Conservation (phyloP, 257 asterid genomes). For the Haberlea rhodopensis region DNA sequence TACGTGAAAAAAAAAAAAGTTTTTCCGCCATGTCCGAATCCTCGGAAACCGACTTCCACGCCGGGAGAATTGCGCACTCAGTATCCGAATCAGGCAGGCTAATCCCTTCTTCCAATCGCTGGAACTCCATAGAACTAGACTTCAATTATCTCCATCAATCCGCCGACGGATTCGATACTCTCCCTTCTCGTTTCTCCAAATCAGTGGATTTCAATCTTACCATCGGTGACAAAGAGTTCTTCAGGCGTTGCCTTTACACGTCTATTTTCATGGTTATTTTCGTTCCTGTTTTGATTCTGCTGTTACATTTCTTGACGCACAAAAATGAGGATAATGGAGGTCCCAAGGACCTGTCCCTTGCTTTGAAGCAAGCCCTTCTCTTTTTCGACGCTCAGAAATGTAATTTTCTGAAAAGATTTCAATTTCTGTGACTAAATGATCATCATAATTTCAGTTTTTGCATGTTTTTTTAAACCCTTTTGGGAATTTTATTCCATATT, state of each 20-base stretch:
- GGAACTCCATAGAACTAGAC: conserved; percentile 46
- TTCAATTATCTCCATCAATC: conserved; percentile 39
- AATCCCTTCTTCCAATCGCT: conserved; percentile 41
- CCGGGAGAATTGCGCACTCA: conserved; percentile 34
- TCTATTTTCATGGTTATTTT: conserved; percentile 19
- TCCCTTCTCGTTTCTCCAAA: conserved; percentile 47
- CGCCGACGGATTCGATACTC: conserved; percentile 33
- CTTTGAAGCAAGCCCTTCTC: conserved; percentile 49
- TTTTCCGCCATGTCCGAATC: conserved; percentile 34
- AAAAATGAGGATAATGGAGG: no score
- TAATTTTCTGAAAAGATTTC: conserved; percentile 11
- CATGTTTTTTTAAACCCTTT: not conserved
- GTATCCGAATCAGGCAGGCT: conserved; percentile 38
- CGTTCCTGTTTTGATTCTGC: conserved; percentile 28
- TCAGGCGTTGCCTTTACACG: conserved; percentile 28
- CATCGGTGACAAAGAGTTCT: conserved; percentile 29
- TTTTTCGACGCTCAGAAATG: conserved; percentile 65
- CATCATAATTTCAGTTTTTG: not conserved
- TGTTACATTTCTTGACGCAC: conserved; percentile 31
- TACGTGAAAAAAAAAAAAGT: no score
- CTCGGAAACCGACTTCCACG: conserved; percentile 24
- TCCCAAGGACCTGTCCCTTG: conserved; percentile 34
- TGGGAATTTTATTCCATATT: no score
- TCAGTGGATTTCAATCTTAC: conserved; percentile 42
- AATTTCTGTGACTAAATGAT: no score